Base-by-base conservation (phyloP, 2,329 filamentous ascomycete species). In the Xylaria sp. region DNA sequence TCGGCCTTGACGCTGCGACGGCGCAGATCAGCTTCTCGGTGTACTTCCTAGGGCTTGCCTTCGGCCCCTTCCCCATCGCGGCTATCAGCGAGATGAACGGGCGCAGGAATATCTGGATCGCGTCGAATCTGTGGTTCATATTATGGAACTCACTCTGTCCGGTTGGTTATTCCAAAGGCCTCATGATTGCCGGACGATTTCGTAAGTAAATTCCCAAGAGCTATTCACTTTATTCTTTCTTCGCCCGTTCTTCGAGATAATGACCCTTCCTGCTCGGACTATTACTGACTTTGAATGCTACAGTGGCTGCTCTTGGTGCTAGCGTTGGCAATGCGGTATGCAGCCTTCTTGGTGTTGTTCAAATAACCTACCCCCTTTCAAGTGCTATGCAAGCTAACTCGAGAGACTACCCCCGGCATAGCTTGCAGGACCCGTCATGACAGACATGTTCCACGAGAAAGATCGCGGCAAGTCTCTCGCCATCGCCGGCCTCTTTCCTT, bases 381-480 rank as follows among this genome's bases (percentile, higher is more conserved):
- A 39, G 0, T 22, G 3, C 6, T 22, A 47, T 25, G n/a, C 22
- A 42, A 33, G n/a, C 57, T 68, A 5, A 65, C 20, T 33, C 10
- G 10, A 25, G 27, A 13, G 36, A 38, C 33, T 36, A 5, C 15
- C 31, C 45, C 13, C 1, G 0, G 9, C 4, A n/a, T 15, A 80
- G 77, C 70, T 80, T 31, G 76, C 73, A 1, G 75, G 71, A 0
- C 77, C 79, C 1, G 73, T 77, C 2, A 75, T 81, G 71, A 76
- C 77, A 4, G 79, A 81, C 38, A 77, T 80, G 72, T 81, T 77
- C 49, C 67, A 65, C 3, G 70, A 75, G 10, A 71, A 79, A 44
- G 74, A 81, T 5, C 76, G 79, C 15, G 79, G 79, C 49, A 78
- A 76, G 45, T 78, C 79, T 0, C 70, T 77, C 2, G 77, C 78